These are phyloP conservation scores for Yamagishiella unicocca DNA, from an alignment of 139 green algal genomes.

Conservation along the genomic window DNA sequence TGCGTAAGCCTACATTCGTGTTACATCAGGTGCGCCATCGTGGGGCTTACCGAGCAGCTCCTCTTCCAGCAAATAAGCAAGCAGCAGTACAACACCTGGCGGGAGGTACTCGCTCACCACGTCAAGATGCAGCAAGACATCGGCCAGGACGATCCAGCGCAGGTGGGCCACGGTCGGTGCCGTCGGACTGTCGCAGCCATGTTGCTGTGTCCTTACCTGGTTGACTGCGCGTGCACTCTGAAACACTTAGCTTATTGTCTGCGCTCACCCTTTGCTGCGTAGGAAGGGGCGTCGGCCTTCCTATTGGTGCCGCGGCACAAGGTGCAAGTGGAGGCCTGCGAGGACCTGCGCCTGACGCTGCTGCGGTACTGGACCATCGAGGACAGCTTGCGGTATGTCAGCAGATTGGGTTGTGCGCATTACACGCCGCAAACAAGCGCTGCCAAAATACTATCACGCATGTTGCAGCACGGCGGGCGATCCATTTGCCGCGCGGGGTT, in stretches of 20 bases:
- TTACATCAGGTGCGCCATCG: slow-evolving; percentile 86
- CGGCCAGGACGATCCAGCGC: background rate
- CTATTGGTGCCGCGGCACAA: slow-evolving; percentile 38
- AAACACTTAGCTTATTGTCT: too few relatives aligned
- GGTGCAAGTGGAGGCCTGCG: slow-evolving; percentile 27
- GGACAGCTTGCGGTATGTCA: slow-evolving; percentile 71
- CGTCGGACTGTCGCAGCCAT: background rate
- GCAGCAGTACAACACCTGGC: slow-evolving; percentile 67
- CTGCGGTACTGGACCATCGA: slow-evolving; percentile 90
- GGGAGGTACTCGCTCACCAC: slow-evolving; percentile 40
- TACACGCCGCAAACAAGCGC: too few relatives aligned
- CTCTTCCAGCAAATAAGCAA: slow-evolving; percentile 80
- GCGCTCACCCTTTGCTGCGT: too few relatives aligned
- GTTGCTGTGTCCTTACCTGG: too few relatives aligned
- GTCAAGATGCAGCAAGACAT: slow-evolving; percentile 38
- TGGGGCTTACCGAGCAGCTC: slow-evolving; percentile 93
- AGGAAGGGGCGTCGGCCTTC: too few relatives aligned
- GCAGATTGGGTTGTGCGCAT: too few relatives aligned
- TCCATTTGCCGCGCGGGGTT: too few relatives aligned
- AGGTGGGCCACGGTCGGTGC: background rate
- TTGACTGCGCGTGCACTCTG: too few relatives aligned
- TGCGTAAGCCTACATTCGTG: too few relatives aligned
- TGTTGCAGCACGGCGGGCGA: too few relatives aligned
- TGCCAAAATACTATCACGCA: too few relatives aligned
- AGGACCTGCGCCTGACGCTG: slow-evolving; percentile 66